These are phyloP conservation scores for apple (Malus domestica) DNA, from an alignment of 306 rosid species.

Conservation along the genomic window DNA sequence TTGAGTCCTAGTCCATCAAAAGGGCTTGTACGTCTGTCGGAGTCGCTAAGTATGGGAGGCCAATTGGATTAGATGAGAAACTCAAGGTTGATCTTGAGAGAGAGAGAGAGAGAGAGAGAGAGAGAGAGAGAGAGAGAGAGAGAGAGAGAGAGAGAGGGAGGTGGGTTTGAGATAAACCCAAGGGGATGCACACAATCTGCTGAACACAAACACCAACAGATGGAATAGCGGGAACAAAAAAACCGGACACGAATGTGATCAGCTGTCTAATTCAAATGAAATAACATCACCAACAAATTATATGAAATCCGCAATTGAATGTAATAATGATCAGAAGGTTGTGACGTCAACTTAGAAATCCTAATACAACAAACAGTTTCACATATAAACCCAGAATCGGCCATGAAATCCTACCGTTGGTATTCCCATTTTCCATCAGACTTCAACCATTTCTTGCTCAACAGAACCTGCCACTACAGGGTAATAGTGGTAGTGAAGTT, in stretches of 20 bases:
- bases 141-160: no score
- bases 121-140: no score
- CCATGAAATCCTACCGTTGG: not conserved
- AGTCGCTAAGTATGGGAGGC: constrained; percentile 56
- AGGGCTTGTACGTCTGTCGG: constrained; percentile 61
- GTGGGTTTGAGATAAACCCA: no score
- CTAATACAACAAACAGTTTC: not conserved
- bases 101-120: no score
- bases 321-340: no score
- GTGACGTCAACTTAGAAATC: not conserved
- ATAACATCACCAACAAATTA: not conserved
- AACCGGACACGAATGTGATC: not conserved
- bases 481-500: constrained; percentile 68
- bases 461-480: constrained; percentile 65
- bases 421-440: no score
- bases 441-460: constrained; percentile 94
- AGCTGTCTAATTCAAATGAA: not conserved
- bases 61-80: constrained; percentile 55
- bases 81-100: constrained; percentile 52
- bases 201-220: no score
- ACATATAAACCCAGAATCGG: not conserved
- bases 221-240: no score
- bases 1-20: constrained; percentile 38
- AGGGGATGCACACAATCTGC: no score
- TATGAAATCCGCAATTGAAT: not conserved